Percentiles rank a stretch among this genome's conserved stretches.
Conservation (phyloP, 2,329 filamentous ascomycete genomes). For the Hymenoscyphus scutula region DNA sequence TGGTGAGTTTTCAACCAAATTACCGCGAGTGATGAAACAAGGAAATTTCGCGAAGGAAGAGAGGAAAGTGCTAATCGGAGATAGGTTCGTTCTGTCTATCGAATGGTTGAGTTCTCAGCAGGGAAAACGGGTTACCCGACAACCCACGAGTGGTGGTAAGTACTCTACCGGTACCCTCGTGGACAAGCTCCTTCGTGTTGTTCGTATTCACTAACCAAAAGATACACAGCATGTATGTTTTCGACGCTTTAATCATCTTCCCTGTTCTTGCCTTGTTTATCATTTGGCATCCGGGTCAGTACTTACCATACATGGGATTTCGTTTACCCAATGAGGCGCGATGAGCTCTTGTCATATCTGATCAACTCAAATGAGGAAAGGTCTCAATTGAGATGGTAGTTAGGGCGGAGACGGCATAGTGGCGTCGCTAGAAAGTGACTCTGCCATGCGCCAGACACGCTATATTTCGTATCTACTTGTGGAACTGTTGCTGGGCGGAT, state of each 20-base stretch:
- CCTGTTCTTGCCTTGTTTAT: conserved; percentile 30
- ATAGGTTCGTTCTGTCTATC: conserved; percentile 28
- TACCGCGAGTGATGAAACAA: neutral
- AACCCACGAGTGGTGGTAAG: conserved; percentile 27
- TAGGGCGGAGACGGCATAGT: too few relatives aligned
- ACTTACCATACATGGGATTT: conserved; percentile 38
- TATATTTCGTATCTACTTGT: too few relatives aligned
- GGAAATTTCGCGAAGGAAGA: conserved; percentile 18
- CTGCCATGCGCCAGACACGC: too few relatives aligned
- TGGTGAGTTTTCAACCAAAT: conserved; percentile 23
- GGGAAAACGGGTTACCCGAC: conserved; percentile 26
- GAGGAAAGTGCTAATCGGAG: conserved; percentile 16
- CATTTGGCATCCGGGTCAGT: conserved; percentile 37
- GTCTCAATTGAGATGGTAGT: too few relatives aligned
- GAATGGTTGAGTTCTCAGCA: conserved; percentile 29
- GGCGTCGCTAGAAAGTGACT: too few relatives aligned
- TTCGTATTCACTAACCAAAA: too few relatives aligned
- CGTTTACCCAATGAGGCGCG: conserved; percentile 34
- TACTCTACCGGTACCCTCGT: too few relatives aligned
- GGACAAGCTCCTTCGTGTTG: too few relatives aligned
- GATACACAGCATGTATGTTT: conserved; percentile 19
- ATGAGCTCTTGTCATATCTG: too few relatives aligned
- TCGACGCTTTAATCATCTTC: conserved; percentile 28
- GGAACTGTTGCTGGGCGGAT: too few relatives aligned
- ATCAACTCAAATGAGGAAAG: too few relatives aligned